Base-by-base conservation (phyloP, 495 filamentous ascomycete genomes). In the Neurospora sp. region DNA sequence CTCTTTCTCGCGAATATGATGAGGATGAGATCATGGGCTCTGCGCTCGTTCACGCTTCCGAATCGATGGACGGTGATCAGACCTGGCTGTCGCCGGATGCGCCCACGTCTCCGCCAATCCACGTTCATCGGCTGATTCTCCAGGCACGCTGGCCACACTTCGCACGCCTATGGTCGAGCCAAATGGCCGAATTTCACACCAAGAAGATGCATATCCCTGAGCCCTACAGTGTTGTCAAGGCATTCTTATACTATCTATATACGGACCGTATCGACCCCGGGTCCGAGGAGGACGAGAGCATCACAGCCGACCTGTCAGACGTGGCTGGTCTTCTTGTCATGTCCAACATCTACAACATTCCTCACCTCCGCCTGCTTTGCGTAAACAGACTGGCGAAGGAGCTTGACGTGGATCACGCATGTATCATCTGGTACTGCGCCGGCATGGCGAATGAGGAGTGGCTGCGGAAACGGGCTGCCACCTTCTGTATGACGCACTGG, bases 121-220 rank as follows among this genome's bases (percentile, higher is more conserved):
- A 97, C 79, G 94, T 94, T 36, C 96, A 99, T 81, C 92, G 91
- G 73, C 90, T 99, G 72, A 97, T 99, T 70, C 86, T 99, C 24
- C 93, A 94, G 79, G 91, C 96, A 7, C 90, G 96, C 45, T 99
- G 96, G 96, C 95, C 96, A 17, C 96, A 99, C 80, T 99, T 99
- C 81, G 90, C 90, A 34, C 90, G 95, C 11, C 82, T 99, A 5
- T 98, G 96, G 82, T 88, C 92, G 24, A 89, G 95, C 11, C 93
- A 97, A 76, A 98, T 99, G 96, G 89, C 91, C 11, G 96, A 99
- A 79, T 98, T 96, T 77, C 96, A 98, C 80, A 93, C 92, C 15
- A 94, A 94, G 77, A 92, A 92, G 79, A 94, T 99, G 92, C 96
- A 98, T 82, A 97, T 99, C 54, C 94, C 96, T 0, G 96, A 98